phyloP scores from a whole-genome alignment of 306 rosid genomes.

The Castanospermum australe region DNA sequence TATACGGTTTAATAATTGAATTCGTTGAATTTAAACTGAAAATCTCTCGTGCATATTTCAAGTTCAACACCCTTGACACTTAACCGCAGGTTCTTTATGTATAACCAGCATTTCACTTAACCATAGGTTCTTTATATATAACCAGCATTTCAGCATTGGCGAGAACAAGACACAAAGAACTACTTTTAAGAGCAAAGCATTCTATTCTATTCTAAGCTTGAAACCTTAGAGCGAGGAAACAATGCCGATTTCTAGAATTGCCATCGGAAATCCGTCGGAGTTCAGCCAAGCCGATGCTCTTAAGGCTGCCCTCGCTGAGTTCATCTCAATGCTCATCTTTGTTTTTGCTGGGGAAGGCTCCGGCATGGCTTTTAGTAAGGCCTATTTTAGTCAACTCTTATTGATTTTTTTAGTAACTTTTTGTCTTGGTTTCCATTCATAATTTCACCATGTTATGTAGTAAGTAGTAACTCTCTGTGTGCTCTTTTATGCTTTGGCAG shows the following conservation, averaged over 20 bases:
- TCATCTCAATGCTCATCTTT: constrained; percentile 69
- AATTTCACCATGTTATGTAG: not conserved
- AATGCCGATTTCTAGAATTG: constrained; percentile 62
- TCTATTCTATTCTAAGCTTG: not conserved
- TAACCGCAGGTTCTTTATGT: too few relatives aligned
- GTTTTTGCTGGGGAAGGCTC: constrained; percentile 76
- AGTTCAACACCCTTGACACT: too few relatives aligned
- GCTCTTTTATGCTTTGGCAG: constrained; percentile 24
- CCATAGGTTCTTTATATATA: too few relatives aligned
- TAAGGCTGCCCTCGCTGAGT: constrained; percentile 70
- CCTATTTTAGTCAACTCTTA: not conserved
- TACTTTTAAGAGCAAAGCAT: not conserved
- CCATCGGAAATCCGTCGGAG: constrained; percentile 49
- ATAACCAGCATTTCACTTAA: too few relatives aligned
- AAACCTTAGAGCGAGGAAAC: not conserved
- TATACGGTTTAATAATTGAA: too few relatives aligned
- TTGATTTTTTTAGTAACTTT: not conserved
- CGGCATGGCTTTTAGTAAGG: constrained; percentile 66
- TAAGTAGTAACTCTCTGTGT: not conserved
- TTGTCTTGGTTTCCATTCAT: not conserved
- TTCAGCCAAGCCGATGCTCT: constrained; percentile 41
- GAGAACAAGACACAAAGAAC: not conserved
- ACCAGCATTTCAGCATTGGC: not conserved
- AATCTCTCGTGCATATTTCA: too few relatives aligned
- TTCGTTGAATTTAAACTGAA: too few relatives aligned